Percentiles rank a stretch among this genome's conserved stretches.
Evolutionary conservation across 768 basidiomycete species (phyloP).

Genomic region (Gautieria morchelliformis): DNA sequence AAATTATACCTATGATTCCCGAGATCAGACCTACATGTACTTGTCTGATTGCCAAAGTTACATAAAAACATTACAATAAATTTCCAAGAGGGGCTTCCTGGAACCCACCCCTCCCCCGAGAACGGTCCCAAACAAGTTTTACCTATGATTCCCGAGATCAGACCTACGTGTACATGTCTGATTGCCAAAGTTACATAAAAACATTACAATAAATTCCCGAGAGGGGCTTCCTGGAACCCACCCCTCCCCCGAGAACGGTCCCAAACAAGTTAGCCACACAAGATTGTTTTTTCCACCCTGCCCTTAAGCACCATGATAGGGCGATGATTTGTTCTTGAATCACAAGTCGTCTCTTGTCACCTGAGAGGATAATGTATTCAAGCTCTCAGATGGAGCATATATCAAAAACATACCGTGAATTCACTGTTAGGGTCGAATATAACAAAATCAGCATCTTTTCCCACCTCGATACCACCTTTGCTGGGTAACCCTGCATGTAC

Average conservation of each 20-base stretch:
- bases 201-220: background rate
- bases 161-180: too few relatives aligned
- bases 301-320: slow-evolving; percentile 66
- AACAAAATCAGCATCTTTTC: slow-evolving; percentile 79
- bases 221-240: slow-evolving; percentile 56
- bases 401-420: slow-evolving; percentile 30
- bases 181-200: too few relatives aligned
- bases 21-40: too few relatives aligned
- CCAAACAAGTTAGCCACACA: too few relatives aligned
- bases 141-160: too few relatives aligned
- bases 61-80: background rate
- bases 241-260: too few relatives aligned
- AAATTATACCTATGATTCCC: too few relatives aligned
- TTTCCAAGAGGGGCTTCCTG: background rate
- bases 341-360: slow-evolving; percentile 62
- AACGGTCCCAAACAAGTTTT: slow-evolving; percentile 49
- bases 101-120: too few relatives aligned
- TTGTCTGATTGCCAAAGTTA: too few relatives aligned
- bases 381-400: background rate
- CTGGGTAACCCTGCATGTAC: slow-evolving; percentile 64
- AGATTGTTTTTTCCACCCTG: slow-evolving; percentile 62
- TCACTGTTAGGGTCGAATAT: slow-evolving; percentile 64
- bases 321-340: slow-evolving; percentile 92
- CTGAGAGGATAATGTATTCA: slow-evolving; percentile 28
- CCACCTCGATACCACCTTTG: slow-evolving; percentile 69